Evolutionary conservation across 306 rosid genomes (phyloP).

Genomic region (Macrotyloma uniflorum): DNA sequence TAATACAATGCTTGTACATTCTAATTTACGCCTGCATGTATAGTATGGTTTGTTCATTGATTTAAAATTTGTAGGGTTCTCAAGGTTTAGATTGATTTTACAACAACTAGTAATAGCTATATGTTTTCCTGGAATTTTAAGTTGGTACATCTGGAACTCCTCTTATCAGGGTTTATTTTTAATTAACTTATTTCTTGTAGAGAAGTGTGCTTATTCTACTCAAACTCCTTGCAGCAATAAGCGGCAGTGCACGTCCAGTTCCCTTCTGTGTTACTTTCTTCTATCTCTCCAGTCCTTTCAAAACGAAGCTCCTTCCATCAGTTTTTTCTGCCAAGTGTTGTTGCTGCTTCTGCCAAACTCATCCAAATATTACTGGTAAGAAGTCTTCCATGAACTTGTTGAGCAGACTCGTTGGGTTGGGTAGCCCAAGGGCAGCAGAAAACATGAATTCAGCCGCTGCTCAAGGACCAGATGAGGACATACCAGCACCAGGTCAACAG

Average conservation of each 20-base stretch:
- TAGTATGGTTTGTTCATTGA: too few species aligned
- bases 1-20: background rate
- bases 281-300: constrained; percentile 24
- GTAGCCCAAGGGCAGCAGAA: constrained; percentile 49
- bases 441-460: constrained; percentile 66
- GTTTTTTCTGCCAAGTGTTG: constrained; percentile 21
- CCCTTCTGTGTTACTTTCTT: constrained; percentile 22
- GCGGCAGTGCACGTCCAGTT: constrained; percentile 37
- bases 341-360: constrained; percentile 51
- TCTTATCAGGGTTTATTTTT: background rate
- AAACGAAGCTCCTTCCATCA: constrained; percentile 35
- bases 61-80: background rate
- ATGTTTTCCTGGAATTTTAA: too few species aligned
- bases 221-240: constrained; percentile 45
- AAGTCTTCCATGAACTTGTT: constrained; percentile 70
- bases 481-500: constrained; percentile 74
- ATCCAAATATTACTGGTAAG: constrained; percentile 36
- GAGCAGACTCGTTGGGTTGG: constrained; percentile 74
- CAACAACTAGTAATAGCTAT: background rate
- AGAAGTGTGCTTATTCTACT: constrained; percentile 40
- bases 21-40: background rate
- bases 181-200: background rate
- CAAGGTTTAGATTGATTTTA: background rate
- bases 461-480: constrained; percentile 78
- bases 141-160: too few species aligned